Evolutionary conservation across 1,139 yeast species (phyloP).

Genomic region (Taphrina communis): DNA sequence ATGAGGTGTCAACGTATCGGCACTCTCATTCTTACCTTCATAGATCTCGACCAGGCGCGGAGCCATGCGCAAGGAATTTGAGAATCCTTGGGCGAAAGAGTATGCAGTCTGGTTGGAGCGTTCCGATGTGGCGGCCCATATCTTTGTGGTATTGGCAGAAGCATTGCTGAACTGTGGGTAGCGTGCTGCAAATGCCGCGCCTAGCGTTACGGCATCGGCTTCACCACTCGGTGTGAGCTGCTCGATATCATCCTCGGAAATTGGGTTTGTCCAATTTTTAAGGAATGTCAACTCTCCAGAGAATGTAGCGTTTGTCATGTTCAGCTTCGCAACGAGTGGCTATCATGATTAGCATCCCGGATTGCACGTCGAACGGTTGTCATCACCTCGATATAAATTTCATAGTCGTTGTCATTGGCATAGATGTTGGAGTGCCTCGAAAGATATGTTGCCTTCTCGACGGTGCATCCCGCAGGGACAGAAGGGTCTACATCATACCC

Average conservation of each 20-base stretch:
- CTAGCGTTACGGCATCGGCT: conserved; percentile 1
- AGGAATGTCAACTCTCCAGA: conserved; percentile 9
- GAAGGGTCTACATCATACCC: conserved; percentile 12
- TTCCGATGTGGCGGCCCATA: conserved; percentile 25
- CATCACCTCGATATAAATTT: conserved; percentile 18
- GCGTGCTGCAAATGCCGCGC: conserved; percentile 12
- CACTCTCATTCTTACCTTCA: conserved; percentile 29
- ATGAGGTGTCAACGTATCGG: conserved; percentile 23
- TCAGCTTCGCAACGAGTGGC: conserved; percentile 19
- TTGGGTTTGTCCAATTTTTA: conserved; percentile 17
- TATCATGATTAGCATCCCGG: not conserved
- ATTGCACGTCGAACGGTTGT: too few relatives aligned
- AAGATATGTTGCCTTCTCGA: conserved; percentile 24
- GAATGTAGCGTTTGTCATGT: conserved; percentile 20
- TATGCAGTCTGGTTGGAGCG: conserved; percentile 23
- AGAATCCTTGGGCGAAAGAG: conserved; percentile 23
- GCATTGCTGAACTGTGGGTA: conserved; percentile 31
- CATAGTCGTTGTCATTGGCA: conserved; percentile 27
- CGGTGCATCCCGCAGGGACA: conserved; percentile 3
- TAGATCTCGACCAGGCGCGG: conserved; percentile 16
- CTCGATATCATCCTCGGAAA: conserved; percentile 21
- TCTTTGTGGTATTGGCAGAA: conserved; percentile 22
- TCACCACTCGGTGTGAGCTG: conserved; percentile 17
- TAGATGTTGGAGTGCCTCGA: conserved; percentile 27
- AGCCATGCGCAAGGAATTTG: conserved; percentile 16